Conservation (phyloP, 768 basidiomycete species). For the Leccinum olivaceopallidum region DNA sequence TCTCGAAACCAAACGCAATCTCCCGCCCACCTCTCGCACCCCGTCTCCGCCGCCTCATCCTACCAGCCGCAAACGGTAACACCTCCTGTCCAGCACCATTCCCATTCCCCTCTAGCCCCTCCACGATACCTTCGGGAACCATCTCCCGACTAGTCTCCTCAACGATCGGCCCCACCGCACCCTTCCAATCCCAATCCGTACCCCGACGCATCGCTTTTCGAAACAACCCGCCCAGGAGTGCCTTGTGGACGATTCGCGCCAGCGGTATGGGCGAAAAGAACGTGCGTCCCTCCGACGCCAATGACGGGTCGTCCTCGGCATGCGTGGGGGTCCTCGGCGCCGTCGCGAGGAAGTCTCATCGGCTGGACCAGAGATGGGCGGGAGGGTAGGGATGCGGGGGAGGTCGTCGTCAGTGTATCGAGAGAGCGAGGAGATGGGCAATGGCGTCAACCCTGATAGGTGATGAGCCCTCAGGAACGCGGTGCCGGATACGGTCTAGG, state of each 20-base stretch:
- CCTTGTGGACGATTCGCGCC: conserved; percentile 22
- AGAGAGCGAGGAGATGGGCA: conserved; percentile 23
- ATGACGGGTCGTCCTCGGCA: conserved; percentile 6
- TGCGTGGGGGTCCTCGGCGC: not conserved
- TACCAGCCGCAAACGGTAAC: conserved; percentile 26
- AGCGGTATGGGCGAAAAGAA: conserved; percentile 25
- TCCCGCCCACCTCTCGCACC: conserved; percentile 22
- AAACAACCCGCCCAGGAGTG: conserved; percentile 22
- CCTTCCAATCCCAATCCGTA: conserved; percentile 29
- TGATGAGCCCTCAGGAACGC: conserved; percentile 4
- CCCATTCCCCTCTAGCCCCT: not conserved
- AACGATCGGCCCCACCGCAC: conserved; percentile 15
- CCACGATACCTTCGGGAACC: conserved; percentile 12
- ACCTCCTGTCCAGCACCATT: not conserved
- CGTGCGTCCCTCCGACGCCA: not conserved
- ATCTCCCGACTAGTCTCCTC: conserved; percentile 20
- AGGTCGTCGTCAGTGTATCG: conserved; percentile 8
- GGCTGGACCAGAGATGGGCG: not conserved
- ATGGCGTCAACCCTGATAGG: conserved; percentile 17
- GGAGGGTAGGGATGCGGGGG: conserved; percentile 1
- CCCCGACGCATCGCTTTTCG: conserved; percentile 20
- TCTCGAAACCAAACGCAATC: conserved; percentile 14
- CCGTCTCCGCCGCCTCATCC: conserved; percentile 24
- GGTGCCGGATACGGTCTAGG: conserved; percentile 14
- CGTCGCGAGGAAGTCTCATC: not conserved